phyloP scores from a whole-genome alignment of 495 filamentous ascomycete genomes.

The Neurospora pannonica region DNA sequence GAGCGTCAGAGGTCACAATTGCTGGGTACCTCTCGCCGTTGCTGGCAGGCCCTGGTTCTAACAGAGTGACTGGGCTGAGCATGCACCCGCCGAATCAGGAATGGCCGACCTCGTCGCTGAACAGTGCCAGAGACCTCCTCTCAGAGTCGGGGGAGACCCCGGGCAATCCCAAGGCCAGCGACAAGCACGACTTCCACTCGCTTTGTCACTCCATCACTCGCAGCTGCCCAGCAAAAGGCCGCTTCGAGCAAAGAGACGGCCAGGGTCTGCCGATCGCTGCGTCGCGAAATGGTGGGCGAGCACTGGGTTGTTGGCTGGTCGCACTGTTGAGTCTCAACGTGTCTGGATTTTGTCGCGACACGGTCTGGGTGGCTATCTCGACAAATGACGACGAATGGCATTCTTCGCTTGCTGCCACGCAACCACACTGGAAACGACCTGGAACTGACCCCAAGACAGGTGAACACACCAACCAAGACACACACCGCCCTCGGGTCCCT shows the following conservation, averaged over 20 bases:
- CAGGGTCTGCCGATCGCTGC: constrained; percentile 5
- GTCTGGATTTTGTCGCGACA: constrained; percentile 1
- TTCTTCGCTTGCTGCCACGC: constrained; percentile 12
- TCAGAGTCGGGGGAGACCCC: not conserved
- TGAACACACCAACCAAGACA: not conserved
- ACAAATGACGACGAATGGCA: constrained; percentile 23
- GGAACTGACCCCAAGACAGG: not conserved
- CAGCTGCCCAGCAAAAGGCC: not conserved
- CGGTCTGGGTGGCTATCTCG: constrained; percentile 6
- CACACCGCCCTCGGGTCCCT: not conserved
- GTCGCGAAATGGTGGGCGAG: constrained; percentile 6
- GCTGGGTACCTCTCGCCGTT: not conserved
- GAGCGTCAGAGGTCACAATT: constrained; percentile 1
- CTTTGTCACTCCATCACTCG: not conserved
- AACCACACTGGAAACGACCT: constrained; percentile 3
- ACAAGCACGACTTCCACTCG: not conserved
- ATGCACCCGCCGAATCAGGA: not conserved
- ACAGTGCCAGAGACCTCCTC: not conserved
- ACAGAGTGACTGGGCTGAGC: not conserved
- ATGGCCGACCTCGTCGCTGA: not conserved
- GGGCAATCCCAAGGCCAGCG: not conserved
- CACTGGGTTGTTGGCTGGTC: constrained; percentile 14
- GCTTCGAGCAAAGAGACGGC: constrained; percentile 9
- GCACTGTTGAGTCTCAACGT: constrained; percentile 1
- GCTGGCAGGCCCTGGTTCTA: not conserved